Evolutionary conservation across 2,329 filamentous ascomycete genomes (phyloP).

Genomic region (Trichoderma asperellum): DNA sequence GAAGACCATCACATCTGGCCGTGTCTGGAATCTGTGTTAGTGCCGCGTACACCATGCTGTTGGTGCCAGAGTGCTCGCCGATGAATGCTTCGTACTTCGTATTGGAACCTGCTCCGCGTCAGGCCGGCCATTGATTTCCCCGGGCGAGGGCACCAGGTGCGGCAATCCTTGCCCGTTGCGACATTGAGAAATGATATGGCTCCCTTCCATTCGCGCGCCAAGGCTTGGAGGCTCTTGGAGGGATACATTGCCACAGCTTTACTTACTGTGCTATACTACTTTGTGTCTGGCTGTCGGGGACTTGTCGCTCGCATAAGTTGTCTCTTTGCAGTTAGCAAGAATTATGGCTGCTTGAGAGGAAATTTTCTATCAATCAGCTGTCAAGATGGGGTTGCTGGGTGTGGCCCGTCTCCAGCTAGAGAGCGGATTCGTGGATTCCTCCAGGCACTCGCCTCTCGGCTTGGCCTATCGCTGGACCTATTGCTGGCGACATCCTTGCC

Average conservation of each 20-base stretch:
- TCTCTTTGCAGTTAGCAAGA: conserved; percentile 10
- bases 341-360: neutral
- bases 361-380: conserved; percentile 20
- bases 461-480: neutral
- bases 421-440: conserved; percentile 15
- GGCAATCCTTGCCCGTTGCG: conserved; percentile 5
- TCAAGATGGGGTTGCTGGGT: neutral
- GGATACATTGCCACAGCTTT: conserved; percentile 11
- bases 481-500: conserved; percentile 14
- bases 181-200: conserved; percentile 1
- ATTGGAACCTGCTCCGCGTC: conserved; percentile 10
- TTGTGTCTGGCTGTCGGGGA: neutral
- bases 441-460: conserved; percentile 16
- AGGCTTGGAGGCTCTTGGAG: conserved; percentile 5
- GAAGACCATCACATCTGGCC: neutral
- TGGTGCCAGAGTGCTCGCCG: neutral
- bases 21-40: neutral
- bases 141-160: neutral
- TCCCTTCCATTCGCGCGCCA: conserved; percentile 9
- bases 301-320: conserved; percentile 11
- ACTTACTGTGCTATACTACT: too few relatives aligned
- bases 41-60: neutral
- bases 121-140: conserved; percentile 9
- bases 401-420: neutral
- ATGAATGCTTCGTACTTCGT: neutral